Evolutionary conservation across 345 rosid species (phyloP).

Genomic region (Eucalyptus erythrocorys): DNA sequence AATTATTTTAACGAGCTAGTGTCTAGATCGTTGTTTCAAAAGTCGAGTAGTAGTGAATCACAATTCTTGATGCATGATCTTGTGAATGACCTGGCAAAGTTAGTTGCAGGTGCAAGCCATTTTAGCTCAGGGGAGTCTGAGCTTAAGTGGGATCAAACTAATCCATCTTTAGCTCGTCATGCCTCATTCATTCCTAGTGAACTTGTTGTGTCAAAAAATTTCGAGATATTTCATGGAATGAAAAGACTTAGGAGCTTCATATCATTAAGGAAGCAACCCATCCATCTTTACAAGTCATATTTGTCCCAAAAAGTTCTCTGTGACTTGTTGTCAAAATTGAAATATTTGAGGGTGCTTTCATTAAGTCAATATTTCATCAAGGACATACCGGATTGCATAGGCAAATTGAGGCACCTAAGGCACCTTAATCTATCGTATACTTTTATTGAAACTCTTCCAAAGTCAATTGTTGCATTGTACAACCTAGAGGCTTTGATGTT

Average conservation of each 20-base stretch:
- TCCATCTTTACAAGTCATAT: fast-evolving
- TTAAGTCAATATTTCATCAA: fast-evolving
- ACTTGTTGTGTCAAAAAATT: too few species aligned
- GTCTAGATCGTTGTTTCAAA: too few species aligned
- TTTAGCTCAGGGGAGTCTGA: too few species aligned
- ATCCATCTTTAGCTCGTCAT: too few species aligned
- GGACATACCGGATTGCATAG: not conserved
- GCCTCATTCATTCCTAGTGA: too few species aligned
- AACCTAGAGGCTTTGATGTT: not conserved
- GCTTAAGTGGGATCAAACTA: too few species aligned
- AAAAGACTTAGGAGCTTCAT: not conserved
- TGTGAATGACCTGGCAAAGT: too few species aligned
- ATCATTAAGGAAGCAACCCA: fast-evolving
- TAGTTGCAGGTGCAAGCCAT: too few species aligned
- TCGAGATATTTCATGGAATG: not conserved
- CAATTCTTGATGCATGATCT: too few species aligned
- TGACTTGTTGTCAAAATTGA: not conserved
- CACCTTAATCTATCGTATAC: not conserved
- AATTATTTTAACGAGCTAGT: too few species aligned
- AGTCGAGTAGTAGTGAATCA: too few species aligned
- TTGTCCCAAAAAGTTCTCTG: not conserved
- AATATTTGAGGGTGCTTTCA: not conserved
- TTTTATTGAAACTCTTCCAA: fast-evolving
- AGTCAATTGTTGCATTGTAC: not conserved
- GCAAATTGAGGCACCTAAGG: not conserved